Evolutionary conservation across 768 basidiomycete species (phyloP).

Genomic region (Tubosaeta sp.): DNA sequence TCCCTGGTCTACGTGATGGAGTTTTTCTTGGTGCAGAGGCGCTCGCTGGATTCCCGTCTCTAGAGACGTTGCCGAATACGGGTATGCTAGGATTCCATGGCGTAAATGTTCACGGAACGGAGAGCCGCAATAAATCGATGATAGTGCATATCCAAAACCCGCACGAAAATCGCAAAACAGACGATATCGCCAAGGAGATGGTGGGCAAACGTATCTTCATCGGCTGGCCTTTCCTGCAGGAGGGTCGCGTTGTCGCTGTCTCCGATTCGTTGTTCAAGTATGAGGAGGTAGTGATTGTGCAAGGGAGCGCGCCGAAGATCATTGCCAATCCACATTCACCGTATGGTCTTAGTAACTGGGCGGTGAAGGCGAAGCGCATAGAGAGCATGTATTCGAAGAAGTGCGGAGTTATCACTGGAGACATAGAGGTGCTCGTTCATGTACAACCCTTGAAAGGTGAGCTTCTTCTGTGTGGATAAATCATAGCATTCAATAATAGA

Average conservation of each 20-base stretch:
- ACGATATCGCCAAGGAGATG: conserved; percentile 70
- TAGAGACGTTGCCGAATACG: conserved; percentile 81
- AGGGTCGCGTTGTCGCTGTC: conserved; percentile 81
- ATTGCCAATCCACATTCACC: conserved; percentile 70
- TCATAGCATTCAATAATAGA: neutral
- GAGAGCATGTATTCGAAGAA: conserved; percentile 87
- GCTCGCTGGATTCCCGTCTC: conserved; percentile 93
- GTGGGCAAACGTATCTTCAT: conserved; percentile 75
- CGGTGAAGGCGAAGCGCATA: conserved; percentile 72
- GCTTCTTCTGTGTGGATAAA: conserved; percentile 5
- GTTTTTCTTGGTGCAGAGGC: conserved; percentile 82
- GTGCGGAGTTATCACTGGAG: conserved; percentile 79
- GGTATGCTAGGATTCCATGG: conserved; percentile 77
- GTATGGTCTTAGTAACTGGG: conserved; percentile 71
- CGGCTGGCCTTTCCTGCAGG: conserved; percentile 94
- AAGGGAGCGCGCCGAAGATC: conserved; percentile 48
- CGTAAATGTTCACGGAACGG: conserved; percentile 90
- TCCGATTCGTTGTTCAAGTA: conserved; percentile 88
- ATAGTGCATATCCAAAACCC: conserved; percentile 78
- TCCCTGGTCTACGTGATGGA: conserved; percentile 85
- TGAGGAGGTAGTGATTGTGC: conserved; percentile 59
- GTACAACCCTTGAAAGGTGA: conserved; percentile 88
- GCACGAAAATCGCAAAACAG: conserved; percentile 60
- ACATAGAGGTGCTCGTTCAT: conserved; percentile 77
- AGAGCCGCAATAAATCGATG: conserved; percentile 92